Evolutionary conservation across 2,329 filamentous ascomycete species (phyloP).

Genomic region (Trichoderma sp.): DNA sequence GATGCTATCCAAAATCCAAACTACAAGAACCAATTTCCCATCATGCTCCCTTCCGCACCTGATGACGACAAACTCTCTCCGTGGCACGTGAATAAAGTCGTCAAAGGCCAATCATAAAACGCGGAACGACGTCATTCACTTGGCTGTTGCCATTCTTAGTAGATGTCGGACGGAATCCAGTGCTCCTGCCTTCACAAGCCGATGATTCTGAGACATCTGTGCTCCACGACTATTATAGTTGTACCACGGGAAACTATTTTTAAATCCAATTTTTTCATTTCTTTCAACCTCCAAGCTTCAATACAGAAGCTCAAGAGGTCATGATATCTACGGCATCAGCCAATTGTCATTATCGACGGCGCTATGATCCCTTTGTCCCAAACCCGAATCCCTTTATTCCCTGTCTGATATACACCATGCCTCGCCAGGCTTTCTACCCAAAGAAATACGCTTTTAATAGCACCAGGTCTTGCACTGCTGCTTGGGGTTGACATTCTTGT

Average conservation of each 20-base stretch:
- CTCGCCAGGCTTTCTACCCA: neutral
- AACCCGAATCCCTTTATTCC: neutral
- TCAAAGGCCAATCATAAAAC: neutral
- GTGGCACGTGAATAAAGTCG: neutral
- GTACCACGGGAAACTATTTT: neutral
- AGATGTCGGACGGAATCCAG: neutral
- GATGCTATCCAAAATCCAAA: neutral
- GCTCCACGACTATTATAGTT: neutral
- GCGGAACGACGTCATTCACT: neutral
- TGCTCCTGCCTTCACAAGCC: neutral
- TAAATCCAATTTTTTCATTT: neutral
- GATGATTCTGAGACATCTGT: neutral
- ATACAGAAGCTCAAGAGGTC: neutral
- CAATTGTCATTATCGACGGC: neutral
- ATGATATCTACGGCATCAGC: neutral
- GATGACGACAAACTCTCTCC: neutral
- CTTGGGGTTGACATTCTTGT: conserved; percentile 40
- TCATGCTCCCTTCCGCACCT: neutral
- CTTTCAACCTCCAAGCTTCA: neutral
- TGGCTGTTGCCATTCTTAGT: neutral
- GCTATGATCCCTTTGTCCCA: neutral
- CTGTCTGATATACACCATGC: neutral
- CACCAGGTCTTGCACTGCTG: conserved; percentile 45
- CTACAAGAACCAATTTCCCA: neutral
- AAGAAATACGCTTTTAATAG: conserved; percentile 26